A percentile compares a stretch with the other conserved stretches of the same genome.
Conservation (phyloP, 495 filamentous ascomycete species). For the Penicillium odoratum region DNA sequence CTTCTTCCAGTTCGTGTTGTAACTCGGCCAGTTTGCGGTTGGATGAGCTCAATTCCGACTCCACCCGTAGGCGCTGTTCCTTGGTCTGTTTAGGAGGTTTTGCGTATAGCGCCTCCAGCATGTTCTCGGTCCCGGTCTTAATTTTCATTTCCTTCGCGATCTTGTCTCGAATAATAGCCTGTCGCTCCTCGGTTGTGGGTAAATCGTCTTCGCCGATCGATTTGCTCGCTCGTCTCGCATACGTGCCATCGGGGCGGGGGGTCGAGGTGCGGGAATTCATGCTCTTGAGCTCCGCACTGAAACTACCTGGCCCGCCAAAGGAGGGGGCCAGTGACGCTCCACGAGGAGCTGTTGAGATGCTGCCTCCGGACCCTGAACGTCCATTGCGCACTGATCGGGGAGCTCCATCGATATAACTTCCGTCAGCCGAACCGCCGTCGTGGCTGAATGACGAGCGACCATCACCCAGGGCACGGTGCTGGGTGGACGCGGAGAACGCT, state of each 20-base stretch:
- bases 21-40: slow-evolving; percentile 86
- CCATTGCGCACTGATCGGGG: slow-evolving; percentile 43
- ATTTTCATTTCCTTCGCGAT: slow-evolving; percentile 96
- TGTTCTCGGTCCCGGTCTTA: slow-evolving; percentile 94
- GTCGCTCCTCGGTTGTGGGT: slow-evolving; percentile 67
- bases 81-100: slow-evolving; percentile 96
- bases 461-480: slow-evolving; percentile 60
- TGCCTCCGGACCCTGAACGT: slow-evolving; percentile 61
- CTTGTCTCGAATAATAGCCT: slow-evolving; percentile 71
- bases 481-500: slow-evolving; percentile 64
- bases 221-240: slow-evolving; percentile 55
- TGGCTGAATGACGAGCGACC: slow-evolving; percentile 56
- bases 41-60: slow-evolving; percentile 87
- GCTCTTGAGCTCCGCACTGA: slow-evolving; percentile 85
- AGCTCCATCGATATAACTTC: slow-evolving; percentile 49
- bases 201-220: slow-evolving; percentile 62
- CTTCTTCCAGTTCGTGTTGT: slow-evolving; percentile 76
- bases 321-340: slow-evolving; percentile 62
- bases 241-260: slow-evolving; percentile 63
- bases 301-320: slow-evolving; percentile 77
- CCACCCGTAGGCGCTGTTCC: slow-evolving; percentile 82
- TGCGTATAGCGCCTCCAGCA: slow-evolving; percentile 88
- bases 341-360: slow-evolving; percentile 59
- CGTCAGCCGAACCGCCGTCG: slow-evolving; percentile 52
- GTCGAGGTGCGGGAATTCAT: slow-evolving; percentile 67